Evolutionary conservation across 306 rosid genomes (phyloP).

Genomic region (Malus domestica): DNA sequence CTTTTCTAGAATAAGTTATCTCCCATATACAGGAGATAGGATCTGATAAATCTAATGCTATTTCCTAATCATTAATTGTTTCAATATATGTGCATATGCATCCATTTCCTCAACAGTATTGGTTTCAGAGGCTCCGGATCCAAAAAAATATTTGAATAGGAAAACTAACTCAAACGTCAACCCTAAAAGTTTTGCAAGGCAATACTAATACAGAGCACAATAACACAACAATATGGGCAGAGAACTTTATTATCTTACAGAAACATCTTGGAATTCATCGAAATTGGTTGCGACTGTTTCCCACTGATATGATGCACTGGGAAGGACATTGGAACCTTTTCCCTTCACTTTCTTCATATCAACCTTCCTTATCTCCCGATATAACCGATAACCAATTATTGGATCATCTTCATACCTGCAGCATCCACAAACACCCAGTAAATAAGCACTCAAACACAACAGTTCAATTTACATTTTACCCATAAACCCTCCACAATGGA

Average conservation of each 20-base stretch:
- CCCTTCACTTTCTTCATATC: conserved; percentile 68
- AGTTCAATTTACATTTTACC: not conserved
- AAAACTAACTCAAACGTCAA: not conserved
- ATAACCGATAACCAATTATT: conserved; percentile 77
- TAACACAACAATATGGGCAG: conserved; percentile 10
- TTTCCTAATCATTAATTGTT: not conserved
- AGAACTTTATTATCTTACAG: conserved; percentile 51
- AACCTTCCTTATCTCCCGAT: conserved; percentile 80
- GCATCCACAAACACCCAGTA: conserved; percentile 25
- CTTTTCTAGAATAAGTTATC: not conserved
- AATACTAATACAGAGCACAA: not conserved
- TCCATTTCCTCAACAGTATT: not conserved
- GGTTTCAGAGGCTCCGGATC: not conserved
- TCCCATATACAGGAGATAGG: not conserved
- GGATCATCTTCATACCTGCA: conserved; percentile 98
- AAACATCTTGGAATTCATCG: conserved; percentile 86
- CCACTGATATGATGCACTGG: conserved; percentile 64
- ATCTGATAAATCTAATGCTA: not conserved
- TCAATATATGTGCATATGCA: not conserved
- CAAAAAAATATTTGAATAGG: not conserved
- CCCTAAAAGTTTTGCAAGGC: not conserved
- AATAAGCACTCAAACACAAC: conserved; percentile 17
- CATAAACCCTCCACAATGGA: conserved; percentile 1
- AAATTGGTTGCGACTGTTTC: conserved; percentile 88
- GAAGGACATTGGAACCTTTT: conserved; percentile 73